phyloP scores from a whole-genome alignment of 179 eudicot genomes.

The Beta macrorhiza region DNA sequence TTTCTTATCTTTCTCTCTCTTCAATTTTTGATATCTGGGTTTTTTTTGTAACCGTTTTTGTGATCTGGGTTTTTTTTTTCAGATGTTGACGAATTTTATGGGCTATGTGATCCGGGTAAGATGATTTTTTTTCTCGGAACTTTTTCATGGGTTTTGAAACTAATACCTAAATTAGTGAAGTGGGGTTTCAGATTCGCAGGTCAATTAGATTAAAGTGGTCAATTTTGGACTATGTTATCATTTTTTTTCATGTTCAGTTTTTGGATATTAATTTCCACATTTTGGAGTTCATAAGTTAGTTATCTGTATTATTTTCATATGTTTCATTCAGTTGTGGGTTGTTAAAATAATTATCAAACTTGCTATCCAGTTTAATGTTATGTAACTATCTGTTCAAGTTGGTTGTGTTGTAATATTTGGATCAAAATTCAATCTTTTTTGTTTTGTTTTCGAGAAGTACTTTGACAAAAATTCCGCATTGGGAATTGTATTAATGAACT shows the following conservation, averaged over 20 bases:
- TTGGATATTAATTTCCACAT: neutral
- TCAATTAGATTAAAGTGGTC: neutral
- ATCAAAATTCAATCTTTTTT: neutral
- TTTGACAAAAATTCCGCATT: neutral
- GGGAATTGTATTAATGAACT: neutral
- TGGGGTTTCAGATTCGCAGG: conserved; percentile 17
- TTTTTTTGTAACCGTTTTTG: conserved; percentile 10
- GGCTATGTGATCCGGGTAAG: conserved; percentile 41
- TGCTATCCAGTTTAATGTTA: neutral
- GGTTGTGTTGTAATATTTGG: neutral
- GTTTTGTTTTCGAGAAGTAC: neutral
- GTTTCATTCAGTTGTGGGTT: neutral
- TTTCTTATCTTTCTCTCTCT: neutral
- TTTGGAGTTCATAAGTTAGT: neutral
- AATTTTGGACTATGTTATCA: neutral
- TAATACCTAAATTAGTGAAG: neutral
- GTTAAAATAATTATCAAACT: neutral
- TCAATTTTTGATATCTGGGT: conserved; percentile 9
- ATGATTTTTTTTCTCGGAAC: neutral
- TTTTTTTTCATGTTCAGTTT: neutral
- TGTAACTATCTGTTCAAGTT: neutral
- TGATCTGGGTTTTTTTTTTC: conserved; percentile 25
- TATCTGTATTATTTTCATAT: neutral
- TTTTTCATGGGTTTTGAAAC: conserved; percentile 1
- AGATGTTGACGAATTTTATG: conserved; percentile 44